Percentiles rank a stretch among this genome's conserved stretches.
phyloP scores from a whole-genome alignment of 176 grass and related monocot genomes.

The Pontederia paniculata region DNA sequence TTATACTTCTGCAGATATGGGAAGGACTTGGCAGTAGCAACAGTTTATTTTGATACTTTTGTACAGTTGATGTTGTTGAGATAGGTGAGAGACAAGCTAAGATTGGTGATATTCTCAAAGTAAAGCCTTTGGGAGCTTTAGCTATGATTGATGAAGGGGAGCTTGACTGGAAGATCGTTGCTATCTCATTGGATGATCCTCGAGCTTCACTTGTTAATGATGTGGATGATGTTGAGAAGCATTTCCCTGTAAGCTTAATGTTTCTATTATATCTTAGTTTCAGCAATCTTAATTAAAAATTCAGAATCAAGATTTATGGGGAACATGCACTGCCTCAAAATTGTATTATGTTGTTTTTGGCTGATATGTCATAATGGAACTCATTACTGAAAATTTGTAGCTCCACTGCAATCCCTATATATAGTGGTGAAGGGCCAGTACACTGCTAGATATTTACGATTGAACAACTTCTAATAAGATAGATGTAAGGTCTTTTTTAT shows the following conservation, averaged over 20 bases:
- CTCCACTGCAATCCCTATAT: too few relatives aligned
- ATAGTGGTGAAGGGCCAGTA: too few relatives aligned
- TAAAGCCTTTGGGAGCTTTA: slow-evolving; percentile 92
- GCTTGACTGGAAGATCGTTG: slow-evolving; percentile 98
- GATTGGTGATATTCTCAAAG: slow-evolving; percentile 82
- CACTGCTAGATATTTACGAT: too few relatives aligned
- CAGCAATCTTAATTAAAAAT: too few relatives aligned
- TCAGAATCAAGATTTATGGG: too few relatives aligned
- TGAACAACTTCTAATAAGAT: too few relatives aligned
- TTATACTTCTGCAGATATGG: slow-evolving; percentile 5
- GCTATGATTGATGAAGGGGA: slow-evolving; percentile 99
- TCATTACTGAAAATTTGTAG: too few relatives aligned
- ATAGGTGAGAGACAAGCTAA: slow-evolving; percentile 82
- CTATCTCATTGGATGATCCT: slow-evolving; percentile 91
- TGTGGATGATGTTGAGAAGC: slow-evolving; percentile 82
- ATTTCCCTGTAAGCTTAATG: slow-evolving; percentile 67
- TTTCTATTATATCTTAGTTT: neutral
- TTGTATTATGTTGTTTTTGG: too few relatives aligned
- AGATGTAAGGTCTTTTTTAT: too few relatives aligned
- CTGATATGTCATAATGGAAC: too few relatives aligned
- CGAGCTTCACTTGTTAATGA: slow-evolving; percentile 96
- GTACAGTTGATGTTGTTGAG: slow-evolving; percentile 95
- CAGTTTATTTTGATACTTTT: neutral
- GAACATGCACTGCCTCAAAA: too few relatives aligned
- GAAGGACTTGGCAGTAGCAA: neutral